A percentile compares a stretch with the other conserved stretches of the same genome.
Conservation (phyloP, 2,329 filamentous ascomycete genomes). For the Claviceps lovelessii region DNA sequence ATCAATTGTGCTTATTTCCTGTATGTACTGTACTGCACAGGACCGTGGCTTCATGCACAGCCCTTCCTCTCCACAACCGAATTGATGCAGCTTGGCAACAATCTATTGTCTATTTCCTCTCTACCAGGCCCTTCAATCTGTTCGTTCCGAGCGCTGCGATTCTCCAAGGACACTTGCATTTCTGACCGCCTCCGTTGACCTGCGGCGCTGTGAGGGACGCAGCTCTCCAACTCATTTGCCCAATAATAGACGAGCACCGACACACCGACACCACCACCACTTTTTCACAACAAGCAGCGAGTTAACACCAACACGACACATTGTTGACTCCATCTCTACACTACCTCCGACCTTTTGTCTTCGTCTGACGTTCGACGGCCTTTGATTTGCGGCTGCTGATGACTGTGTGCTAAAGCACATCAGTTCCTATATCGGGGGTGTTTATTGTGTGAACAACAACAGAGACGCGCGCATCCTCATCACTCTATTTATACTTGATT, state of each 20-base stretch:
- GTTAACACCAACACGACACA: neutral
- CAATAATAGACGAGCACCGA: neutral
- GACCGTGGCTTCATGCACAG: neutral
- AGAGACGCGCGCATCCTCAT: neutral
- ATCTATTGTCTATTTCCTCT: neutral
- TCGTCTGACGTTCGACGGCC: neutral
- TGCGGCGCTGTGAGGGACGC: slow-evolving; percentile 4
- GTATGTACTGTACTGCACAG: too few relatives aligned
- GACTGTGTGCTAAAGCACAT: slow-evolving; percentile 6
- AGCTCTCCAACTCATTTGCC: neutral
- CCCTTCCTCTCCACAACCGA: neutral
- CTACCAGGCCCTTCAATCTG: neutral
- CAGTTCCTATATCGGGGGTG: neutral
- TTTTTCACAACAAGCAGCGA: neutral
- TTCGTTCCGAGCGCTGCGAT: neutral
- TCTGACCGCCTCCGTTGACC: neutral
- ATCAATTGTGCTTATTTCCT: neutral
- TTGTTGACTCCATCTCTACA: neutral
- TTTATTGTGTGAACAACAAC: neutral
- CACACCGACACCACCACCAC: neutral
- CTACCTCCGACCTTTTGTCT: neutral
- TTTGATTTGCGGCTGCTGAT: slow-evolving; percentile 2
- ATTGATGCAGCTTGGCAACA: neutral
- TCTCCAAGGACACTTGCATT: slow-evolving; percentile 2
- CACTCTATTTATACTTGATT: neutral